Evolutionary conservation across 176 grass and related monocot genomes (phyloP).

Genomic region (Phoenix dactylifera): DNA sequence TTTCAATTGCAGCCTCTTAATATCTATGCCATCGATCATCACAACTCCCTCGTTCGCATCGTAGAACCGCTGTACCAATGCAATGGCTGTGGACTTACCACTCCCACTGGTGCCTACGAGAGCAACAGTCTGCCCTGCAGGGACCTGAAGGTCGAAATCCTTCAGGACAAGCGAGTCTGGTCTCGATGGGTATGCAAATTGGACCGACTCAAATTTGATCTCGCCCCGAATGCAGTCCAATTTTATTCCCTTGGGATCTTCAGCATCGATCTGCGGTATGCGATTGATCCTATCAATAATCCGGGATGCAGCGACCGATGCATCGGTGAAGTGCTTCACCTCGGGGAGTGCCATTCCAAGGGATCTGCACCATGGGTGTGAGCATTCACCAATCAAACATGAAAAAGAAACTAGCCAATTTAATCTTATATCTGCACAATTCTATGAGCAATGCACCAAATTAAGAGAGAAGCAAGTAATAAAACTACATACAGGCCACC

Average conservation of each 20-base stretch:
- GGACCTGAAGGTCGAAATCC: conserved; percentile 69
- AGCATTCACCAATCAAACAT: too few relatives aligned
- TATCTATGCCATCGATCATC: conserved; percentile 72
- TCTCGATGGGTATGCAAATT: conserved; percentile 78
- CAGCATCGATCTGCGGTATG: conserved; percentile 49
- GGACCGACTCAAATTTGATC: conserved; percentile 53
- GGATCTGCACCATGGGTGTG: conserved; percentile 36
- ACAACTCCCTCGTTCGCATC: conserved; percentile 64
- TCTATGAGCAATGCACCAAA: background rate
- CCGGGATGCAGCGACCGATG: conserved; percentile 68
- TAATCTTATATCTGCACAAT: too few relatives aligned
- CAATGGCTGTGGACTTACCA: conserved; percentile 87
- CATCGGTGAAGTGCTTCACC: conserved; percentile 90
- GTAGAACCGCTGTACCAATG: conserved; percentile 87
- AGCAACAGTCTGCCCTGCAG: conserved; percentile 75
- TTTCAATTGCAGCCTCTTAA: conserved; percentile 58
- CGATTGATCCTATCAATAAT: conserved; percentile 75
- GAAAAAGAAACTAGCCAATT: too few relatives aligned
- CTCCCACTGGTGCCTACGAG: conserved; percentile 86
- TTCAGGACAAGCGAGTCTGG: conserved; percentile 57
- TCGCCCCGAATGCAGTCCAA: conserved; percentile 51
- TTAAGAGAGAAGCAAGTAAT: background rate
- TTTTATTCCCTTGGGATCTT: conserved; percentile 47
- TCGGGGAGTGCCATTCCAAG: conserved; percentile 97
- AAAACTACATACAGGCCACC: conserved; percentile 71